These are phyloP conservation scores for Pleurotus cornucopiae DNA, from an alignment of 768 basidiomycete species.

Conservation along the genomic window DNA sequence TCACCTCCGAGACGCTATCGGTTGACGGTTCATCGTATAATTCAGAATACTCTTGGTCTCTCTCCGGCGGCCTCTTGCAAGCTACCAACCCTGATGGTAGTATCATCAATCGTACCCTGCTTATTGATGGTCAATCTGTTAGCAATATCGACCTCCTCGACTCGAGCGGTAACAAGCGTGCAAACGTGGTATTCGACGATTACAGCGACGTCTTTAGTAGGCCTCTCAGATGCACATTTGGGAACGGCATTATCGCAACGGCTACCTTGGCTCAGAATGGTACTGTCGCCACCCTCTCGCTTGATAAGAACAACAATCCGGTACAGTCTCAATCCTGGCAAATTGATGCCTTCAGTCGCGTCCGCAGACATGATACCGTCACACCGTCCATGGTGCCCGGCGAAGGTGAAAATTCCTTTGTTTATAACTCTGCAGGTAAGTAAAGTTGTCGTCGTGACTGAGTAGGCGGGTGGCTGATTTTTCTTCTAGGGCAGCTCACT, in stretches of 20 bases:
- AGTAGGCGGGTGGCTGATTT: not conserved
- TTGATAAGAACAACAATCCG: not conserved
- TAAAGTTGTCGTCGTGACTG: not conserved
- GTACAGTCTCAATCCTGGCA: constrained; percentile 1
- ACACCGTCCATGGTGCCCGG: not conserved
- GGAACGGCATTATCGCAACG: not conserved
- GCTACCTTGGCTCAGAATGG: not conserved
- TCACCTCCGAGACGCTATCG: not conserved
- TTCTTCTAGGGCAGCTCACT: not conserved
- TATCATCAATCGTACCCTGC: not conserved
- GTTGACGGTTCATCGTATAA: not conserved
- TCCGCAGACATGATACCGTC: not conserved
- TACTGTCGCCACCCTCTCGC: not conserved
- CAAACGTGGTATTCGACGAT: not conserved
- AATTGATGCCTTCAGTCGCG: constrained; percentile 1
- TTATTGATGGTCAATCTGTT: constrained; percentile 3
- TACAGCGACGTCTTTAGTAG: constrained; percentile 2
- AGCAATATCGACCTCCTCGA: not conserved
- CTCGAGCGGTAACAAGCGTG: not conserved
- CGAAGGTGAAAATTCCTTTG: not conserved
- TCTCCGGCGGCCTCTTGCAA: not conserved
- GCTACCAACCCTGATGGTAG: not conserved
- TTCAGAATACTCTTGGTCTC: not conserved
- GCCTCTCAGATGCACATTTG: not conserved
- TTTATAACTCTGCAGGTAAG: constrained; percentile 2